Evolutionary conservation across 192 early-diverging fungal species (phyloP).

Genomic region (Geosiphon pyriformis): DNA sequence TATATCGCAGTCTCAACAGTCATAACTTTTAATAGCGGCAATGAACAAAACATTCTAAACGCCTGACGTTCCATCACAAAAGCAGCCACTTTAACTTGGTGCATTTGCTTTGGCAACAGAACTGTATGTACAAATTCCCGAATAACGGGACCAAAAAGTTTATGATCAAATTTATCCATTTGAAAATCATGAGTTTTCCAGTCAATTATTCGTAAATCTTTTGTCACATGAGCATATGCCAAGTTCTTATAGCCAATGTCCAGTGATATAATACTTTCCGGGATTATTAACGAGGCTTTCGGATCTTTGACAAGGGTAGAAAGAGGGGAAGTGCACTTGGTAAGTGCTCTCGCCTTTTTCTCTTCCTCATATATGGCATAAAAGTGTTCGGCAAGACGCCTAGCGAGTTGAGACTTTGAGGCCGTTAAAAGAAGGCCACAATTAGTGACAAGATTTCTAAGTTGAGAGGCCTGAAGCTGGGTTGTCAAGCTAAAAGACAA

Average conservation of each 20-base stretch:
- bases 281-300: not conserved
- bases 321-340: not conserved
- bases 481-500: not conserved
- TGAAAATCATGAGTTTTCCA: not conserved
- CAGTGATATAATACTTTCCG: not conserved
- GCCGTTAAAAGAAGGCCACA: not conserved
- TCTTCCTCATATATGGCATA: not conserved
- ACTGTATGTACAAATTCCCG: not conserved
- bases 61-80: not conserved
- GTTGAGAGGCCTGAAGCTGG: not conserved
- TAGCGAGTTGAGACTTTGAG: not conserved
- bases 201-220: not conserved
- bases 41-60: not conserved
- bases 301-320: not conserved
- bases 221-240: conserved; percentile 6
- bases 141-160: not conserved
- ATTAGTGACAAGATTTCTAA: not conserved
- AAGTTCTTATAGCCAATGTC: conserved; percentile 7
- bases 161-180: not conserved
- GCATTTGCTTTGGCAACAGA: not conserved
- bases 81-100: not conserved
- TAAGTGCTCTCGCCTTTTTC: not conserved
- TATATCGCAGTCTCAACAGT: not conserved
- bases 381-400: not conserved
- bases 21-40: not conserved